Evolutionary conservation across 192 early-diverging fungal species (phyloP).

Genomic region (Bifiguratus adelaidae): DNA sequence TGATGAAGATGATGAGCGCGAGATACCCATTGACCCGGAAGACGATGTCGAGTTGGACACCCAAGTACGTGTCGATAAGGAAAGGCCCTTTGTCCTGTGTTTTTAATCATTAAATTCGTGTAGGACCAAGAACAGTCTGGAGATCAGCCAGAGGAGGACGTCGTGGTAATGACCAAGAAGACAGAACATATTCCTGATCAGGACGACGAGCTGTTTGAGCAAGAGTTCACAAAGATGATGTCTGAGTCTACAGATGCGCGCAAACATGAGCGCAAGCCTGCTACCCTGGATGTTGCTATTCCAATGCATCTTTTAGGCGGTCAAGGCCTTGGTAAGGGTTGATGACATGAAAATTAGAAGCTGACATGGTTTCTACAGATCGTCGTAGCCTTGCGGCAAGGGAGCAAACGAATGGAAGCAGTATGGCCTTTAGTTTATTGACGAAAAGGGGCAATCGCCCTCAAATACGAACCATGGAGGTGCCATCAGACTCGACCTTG

Average conservation of each 20-base stretch:
- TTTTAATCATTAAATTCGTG: constrained; percentile 3
- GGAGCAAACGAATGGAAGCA: constrained; percentile 20
- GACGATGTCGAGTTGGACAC: constrained; percentile 28
- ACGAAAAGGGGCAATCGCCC: constrained; percentile 80
- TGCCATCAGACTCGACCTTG: constrained; percentile 74
- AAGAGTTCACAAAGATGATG: constrained; percentile 84
- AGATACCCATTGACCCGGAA: constrained; percentile 10
- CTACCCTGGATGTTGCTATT: constrained; percentile 82
- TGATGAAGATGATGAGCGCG: constrained; percentile 21
- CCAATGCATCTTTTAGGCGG: constrained; percentile 58
- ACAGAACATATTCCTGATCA: constrained; percentile 48
- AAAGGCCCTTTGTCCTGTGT: not conserved
- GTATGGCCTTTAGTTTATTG: constrained; percentile 69
- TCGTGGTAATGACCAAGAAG: constrained; percentile 51
- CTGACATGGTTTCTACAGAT: constrained; percentile 4
- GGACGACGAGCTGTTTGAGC: constrained; percentile 82
- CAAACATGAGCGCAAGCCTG: constrained; percentile 63
- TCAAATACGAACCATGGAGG: constrained; percentile 57
- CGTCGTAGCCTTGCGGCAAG: constrained; percentile 6
- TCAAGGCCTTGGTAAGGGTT: constrained; percentile 14
- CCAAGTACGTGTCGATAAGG: constrained; percentile 6
- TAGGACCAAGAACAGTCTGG: no score
- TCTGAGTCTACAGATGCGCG: constrained; percentile 81
- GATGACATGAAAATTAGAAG: not conserved
- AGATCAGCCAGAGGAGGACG: constrained; percentile 59